A percentile compares a stretch with the other conserved stretches of the same genome.
Evolutionary conservation across 2,329 filamentous ascomycete genomes (phyloP).

Genomic region (Aureobasidium vineae): DNA sequence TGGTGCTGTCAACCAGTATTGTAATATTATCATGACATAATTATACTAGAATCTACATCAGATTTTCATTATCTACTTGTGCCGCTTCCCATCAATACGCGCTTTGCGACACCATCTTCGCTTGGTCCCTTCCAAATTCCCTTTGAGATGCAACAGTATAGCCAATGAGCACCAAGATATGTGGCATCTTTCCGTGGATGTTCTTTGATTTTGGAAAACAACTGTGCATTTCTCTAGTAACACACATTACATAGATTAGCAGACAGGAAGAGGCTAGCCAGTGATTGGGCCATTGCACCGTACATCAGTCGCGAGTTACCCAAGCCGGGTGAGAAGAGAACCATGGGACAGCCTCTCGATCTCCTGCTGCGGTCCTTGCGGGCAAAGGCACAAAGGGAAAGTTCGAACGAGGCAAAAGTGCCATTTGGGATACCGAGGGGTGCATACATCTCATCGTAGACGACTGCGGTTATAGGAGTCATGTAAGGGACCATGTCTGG

Average conservation of each 20-base stretch:
- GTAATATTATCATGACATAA: slow-evolving; percentile 12
- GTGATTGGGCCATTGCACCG: slow-evolving; percentile 45
- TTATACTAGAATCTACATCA: slow-evolving; percentile 1
- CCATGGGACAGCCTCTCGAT: neutral
- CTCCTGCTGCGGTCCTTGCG: slow-evolving; percentile 36
- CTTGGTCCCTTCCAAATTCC: neutral
- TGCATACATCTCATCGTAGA: slow-evolving; percentile 23
- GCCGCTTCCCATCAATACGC: neutral
- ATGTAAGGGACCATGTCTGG: slow-evolving; percentile 26
- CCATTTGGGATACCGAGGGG: slow-evolving; percentile 27
- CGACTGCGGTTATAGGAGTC: slow-evolving; percentile 24
- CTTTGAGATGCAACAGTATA: too few relatives aligned
- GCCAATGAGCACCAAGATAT: too few relatives aligned
- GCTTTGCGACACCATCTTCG: neutral
- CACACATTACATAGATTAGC: too few relatives aligned
- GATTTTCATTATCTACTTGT: neutral
- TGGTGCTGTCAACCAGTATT: neutral
- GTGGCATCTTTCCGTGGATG: too few relatives aligned
- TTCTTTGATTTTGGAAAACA: too few relatives aligned
- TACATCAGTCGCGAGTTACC: slow-evolving; percentile 48
- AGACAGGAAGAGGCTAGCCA: too few relatives aligned
- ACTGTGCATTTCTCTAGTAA: too few relatives aligned
- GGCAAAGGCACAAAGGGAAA: slow-evolving; percentile 24
- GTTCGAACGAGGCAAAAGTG: slow-evolving; percentile 26
- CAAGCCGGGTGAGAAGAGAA: slow-evolving; percentile 47